Percentiles rank a stretch among this genome's conserved stretches.
Evolutionary conservation across 2,329 filamentous ascomycete genomes (phyloP).

Genomic region (Epichloe festucae): DNA sequence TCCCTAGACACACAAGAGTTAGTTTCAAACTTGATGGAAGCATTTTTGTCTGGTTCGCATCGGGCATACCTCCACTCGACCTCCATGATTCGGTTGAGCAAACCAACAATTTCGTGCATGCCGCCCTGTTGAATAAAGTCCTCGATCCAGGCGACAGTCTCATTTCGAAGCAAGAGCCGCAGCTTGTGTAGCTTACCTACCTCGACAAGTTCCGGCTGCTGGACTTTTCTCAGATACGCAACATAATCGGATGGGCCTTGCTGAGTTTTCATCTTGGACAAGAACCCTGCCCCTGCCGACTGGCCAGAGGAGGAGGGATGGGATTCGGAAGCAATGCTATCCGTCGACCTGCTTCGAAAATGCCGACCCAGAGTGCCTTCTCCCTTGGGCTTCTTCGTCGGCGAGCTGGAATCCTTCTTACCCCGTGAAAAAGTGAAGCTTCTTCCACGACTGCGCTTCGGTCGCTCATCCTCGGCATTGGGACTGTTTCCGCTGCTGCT

Average conservation of each 20-base stretch:
- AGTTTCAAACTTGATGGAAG: neutral
- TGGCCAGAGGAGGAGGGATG: constrained; percentile 38
- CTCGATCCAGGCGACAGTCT: constrained; percentile 93
- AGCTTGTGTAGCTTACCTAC: constrained; percentile 95
- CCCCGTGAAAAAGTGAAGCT: constrained; percentile 66
- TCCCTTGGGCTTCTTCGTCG: constrained; percentile 61
- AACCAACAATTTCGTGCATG: constrained; percentile 78
- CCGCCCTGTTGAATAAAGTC: constrained; percentile 79
- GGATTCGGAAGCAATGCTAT: constrained; percentile 50
- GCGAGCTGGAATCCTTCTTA: constrained; percentile 50
- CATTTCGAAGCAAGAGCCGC: constrained; percentile 76
- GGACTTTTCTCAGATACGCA: constrained; percentile 66
- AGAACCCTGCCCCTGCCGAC: constrained; percentile 42
- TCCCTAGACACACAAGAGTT: constrained; percentile 41
- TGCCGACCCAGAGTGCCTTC: constrained; percentile 50
- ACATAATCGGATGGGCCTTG: constrained; percentile 76
- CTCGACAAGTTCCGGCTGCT: constrained; percentile 71
- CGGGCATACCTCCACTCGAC: constrained; percentile 74
- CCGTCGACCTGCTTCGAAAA: constrained; percentile 59
- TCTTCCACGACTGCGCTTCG: constrained; percentile 31
- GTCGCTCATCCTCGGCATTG: constrained; percentile 34
- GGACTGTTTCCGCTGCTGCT: constrained; percentile 20
- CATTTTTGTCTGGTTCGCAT: neutral
- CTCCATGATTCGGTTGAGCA: constrained; percentile 84
- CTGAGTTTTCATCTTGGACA: constrained; percentile 60